phyloP scores from a whole-genome alignment of 129 eudicot species.

The Smallanthus sonchifolius region DNA sequence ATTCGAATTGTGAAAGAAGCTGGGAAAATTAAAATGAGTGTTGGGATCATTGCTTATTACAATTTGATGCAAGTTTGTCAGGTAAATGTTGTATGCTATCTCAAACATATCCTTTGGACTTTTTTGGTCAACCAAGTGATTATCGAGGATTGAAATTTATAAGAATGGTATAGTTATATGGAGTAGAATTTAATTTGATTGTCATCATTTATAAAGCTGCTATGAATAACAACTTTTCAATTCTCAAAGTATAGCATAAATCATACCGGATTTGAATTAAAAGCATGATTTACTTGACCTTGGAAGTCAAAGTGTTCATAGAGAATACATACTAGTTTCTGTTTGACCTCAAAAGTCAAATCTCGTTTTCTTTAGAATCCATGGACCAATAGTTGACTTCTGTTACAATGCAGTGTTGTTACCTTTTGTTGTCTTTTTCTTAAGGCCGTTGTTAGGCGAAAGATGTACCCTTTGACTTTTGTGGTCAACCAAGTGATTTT shows the following conservation, averaged over 20 bases:
- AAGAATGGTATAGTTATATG: neutral
- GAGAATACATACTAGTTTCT: neutral
- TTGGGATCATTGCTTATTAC: slow-evolving; percentile 67
- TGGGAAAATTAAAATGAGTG: slow-evolving; percentile 59
- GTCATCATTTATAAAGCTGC: neutral
- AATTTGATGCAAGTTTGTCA: slow-evolving; percentile 86
- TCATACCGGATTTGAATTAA: neutral
- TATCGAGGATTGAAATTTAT: neutral
- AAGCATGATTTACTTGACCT: neutral
- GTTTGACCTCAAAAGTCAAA: neutral
- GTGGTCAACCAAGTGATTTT: neutral
- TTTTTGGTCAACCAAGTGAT: slow-evolving; percentile 13
- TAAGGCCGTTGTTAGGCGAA: neutral
- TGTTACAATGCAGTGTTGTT: neutral
- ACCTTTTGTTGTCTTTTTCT: neutral
- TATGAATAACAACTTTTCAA: neutral
- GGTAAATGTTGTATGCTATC: slow-evolving; percentile 31
- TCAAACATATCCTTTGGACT: neutral
- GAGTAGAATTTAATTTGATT: neutral
- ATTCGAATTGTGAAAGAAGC: slow-evolving; percentile 37
- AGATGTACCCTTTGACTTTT: neutral
- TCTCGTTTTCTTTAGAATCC: neutral
- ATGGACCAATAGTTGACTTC: neutral
- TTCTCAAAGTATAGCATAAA: neutral
- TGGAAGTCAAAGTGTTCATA: neutral